phyloP scores from a whole-genome alignment of 2,329 filamentous ascomycete species.

The Phialophora macrospora region DNA sequence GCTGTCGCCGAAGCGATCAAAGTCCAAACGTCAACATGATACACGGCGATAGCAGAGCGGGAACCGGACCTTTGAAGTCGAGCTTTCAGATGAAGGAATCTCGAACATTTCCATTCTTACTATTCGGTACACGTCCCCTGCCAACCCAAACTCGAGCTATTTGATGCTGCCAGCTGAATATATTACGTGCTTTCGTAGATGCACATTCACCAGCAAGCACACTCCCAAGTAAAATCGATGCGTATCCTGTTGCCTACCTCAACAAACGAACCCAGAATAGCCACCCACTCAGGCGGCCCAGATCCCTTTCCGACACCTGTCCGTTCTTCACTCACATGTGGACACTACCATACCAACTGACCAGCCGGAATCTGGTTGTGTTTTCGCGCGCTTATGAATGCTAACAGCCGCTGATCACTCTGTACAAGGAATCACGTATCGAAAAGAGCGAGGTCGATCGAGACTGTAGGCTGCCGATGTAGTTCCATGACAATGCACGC shows the following conservation, averaged over 20 bases:
- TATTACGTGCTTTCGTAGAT: background rate
- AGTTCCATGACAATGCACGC: background rate
- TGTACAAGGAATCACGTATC: background rate
- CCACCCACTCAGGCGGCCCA: background rate
- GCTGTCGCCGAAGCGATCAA: constrained; percentile 34
- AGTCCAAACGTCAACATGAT: constrained; percentile 27
- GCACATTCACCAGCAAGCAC: background rate
- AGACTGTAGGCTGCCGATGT: background rate
- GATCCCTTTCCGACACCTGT: background rate
- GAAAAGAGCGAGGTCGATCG: background rate
- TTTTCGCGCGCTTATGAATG: background rate
- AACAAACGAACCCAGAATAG: background rate
- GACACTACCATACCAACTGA: background rate
- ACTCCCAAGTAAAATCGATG: background rate
- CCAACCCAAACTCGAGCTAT: background rate
- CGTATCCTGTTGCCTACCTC: background rate
- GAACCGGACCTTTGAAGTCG: background rate
- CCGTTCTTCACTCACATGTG: background rate
- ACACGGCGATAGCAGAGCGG: background rate
- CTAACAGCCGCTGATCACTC: background rate
- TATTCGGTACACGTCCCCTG: background rate
- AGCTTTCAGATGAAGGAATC: background rate
- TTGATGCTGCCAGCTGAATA: background rate
- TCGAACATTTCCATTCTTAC: background rate
- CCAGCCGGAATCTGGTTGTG: background rate